These are phyloP conservation scores for Cercospora citrullina DNA, from an alignment of 2,329 filamentous ascomycete species.

Conservation along the genomic window DNA sequence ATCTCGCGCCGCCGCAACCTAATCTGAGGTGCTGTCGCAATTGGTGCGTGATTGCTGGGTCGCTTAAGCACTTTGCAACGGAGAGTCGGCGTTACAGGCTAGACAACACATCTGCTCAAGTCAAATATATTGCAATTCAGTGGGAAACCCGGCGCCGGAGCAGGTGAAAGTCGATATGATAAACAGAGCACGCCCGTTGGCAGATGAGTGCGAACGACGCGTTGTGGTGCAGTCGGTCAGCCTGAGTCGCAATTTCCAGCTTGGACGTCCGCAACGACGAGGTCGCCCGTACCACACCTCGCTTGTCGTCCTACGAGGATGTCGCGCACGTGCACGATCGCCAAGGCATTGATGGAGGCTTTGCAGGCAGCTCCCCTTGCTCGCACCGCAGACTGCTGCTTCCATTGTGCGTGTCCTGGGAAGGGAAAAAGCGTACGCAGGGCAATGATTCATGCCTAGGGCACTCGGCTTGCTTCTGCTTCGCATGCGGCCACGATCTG, in stretches of 20 bases:
- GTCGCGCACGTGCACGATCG: background rate
- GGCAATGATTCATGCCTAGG: background rate
- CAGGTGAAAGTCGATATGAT: background rate
- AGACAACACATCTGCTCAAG: background rate
- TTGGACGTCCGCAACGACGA: background rate
- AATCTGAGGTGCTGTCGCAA: slow-evolving; percentile 5
- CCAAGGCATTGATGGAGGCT: background rate
- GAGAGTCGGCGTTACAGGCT: background rate
- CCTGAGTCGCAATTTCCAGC: background rate
- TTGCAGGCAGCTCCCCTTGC: background rate
- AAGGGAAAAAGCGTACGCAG: background rate
- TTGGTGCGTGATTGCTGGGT: slow-evolving; percentile 7
- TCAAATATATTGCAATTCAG: background rate
- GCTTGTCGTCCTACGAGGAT: background rate
- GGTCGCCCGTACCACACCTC: background rate
- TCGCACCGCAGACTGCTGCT: background rate
- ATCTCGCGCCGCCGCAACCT: background rate
- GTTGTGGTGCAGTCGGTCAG: background rate
- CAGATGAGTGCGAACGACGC: background rate
- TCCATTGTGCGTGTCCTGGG: background rate
- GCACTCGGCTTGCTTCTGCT: background rate
- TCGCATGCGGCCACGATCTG: background rate
- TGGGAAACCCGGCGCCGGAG: background rate
- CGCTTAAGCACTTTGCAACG: background rate
- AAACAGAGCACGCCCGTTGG: background rate